phyloP scores from a whole-genome alignment of 1,284 basidiomycete genomes.

The Ustilago curta region DNA sequence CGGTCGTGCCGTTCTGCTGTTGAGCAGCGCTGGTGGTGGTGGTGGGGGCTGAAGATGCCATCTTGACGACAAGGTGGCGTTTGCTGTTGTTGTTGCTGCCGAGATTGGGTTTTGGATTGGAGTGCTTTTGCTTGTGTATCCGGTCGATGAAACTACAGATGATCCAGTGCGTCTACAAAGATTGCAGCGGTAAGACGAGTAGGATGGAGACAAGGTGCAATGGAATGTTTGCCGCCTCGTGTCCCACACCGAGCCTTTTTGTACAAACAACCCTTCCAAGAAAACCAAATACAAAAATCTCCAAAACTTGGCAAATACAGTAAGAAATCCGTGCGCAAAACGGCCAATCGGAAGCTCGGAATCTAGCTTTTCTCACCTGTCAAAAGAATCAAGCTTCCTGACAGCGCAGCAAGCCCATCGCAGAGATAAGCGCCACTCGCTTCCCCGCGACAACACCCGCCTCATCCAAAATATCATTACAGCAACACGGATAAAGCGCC shows the following conservation, averaged over 20 bases:
- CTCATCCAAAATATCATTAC: neutral
- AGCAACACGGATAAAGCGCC: neutral
- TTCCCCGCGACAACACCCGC: neutral
- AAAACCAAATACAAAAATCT: neutral
- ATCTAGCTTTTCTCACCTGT: neutral
- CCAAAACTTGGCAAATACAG: slow-evolving; percentile 2
- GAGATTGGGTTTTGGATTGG: neutral
- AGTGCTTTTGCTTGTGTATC: neutral
- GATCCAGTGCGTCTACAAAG: neutral
- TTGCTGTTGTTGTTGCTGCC: neutral
- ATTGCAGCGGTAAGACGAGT: neutral
- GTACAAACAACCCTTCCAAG: neutral
- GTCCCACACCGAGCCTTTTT: neutral
- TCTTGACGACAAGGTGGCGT: slow-evolving; percentile 3
- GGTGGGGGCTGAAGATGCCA: slow-evolving; percentile 17
- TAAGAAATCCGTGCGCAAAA: slow-evolving; percentile 39
- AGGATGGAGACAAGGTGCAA: neutral
- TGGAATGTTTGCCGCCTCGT: neutral
- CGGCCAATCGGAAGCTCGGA: slow-evolving; percentile 32
- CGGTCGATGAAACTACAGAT: neutral
- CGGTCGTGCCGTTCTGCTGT: slow-evolving; percentile 20
- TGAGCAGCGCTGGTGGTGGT: neutral
- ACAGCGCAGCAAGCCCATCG: slow-evolving; percentile 13
- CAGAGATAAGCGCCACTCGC: slow-evolving; percentile 7
- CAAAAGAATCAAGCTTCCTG: neutral